phyloP scores from a whole-genome alignment of 2,329 filamentous ascomycete species.

The Thelonectria olida region DNA sequence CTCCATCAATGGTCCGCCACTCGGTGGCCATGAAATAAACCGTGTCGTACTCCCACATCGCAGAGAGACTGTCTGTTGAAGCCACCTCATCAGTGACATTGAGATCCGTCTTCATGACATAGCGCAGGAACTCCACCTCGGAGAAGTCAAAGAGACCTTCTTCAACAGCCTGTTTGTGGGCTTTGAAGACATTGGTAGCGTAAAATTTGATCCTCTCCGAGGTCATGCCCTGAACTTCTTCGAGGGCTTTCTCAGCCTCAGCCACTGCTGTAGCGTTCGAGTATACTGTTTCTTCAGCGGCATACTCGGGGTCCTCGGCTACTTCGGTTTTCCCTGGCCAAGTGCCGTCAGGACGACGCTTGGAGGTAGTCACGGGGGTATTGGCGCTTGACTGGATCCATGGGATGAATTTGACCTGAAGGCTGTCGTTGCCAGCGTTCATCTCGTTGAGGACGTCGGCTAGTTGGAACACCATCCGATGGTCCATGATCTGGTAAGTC shows the following conservation, averaged over 20 bases:
- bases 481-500: slow-evolving; percentile 68
- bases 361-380: slow-evolving; percentile 41
- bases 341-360: slow-evolving; percentile 41
- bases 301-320: slow-evolving; percentile 30
- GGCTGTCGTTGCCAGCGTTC: slow-evolving; percentile 59
- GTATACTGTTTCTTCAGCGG: slow-evolving; percentile 30
- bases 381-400: slow-evolving; percentile 64
- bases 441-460: slow-evolving; percentile 68
- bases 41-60: slow-evolving; percentile 44
- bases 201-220: slow-evolving; percentile 34
- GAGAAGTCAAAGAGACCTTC: slow-evolving; percentile 42
- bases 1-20: slow-evolving; percentile 44
- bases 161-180: slow-evolving; percentile 43
- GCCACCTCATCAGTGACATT: slow-evolving; percentile 50
- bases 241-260: slow-evolving; percentile 34
- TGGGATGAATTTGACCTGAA: slow-evolving; percentile 68
- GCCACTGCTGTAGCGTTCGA: slow-evolving; percentile 36
- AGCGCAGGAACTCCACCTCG: slow-evolving; percentile 44
- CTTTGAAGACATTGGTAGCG: slow-evolving; percentile 42
- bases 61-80: slow-evolving; percentile 30
- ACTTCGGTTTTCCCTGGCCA: slow-evolving; percentile 37
- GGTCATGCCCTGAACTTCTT: slow-evolving; percentile 38
- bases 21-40: slow-evolving; percentile 39
- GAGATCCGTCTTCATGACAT: slow-evolving; percentile 45
- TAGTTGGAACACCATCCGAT: slow-evolving; percentile 72